A percentile compares a stretch with the other conserved stretches of the same genome.
Conservation (phyloP, 225 moss, liverwort and hornwort species). For the Climacium dendroides region DNA sequence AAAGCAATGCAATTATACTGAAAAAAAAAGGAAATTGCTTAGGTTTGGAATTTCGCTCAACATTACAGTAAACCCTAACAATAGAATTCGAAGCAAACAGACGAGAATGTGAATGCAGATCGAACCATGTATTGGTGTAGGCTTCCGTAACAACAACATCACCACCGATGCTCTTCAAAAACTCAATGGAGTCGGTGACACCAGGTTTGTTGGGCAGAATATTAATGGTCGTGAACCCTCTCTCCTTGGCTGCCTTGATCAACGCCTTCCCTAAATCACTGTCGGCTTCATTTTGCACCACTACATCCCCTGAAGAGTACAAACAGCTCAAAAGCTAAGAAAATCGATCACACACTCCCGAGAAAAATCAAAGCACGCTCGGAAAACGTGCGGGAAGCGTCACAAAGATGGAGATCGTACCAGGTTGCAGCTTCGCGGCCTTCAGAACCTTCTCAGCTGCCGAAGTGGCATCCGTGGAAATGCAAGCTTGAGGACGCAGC, state of each 20-base stretch:
- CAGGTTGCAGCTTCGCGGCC: slow-evolving; percentile 27
- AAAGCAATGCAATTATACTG: neutral
- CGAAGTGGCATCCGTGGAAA: slow-evolving; percentile 27
- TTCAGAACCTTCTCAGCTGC: slow-evolving; percentile 24
- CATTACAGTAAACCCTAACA: neutral
- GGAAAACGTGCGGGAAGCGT: neutral
- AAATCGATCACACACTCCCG: neutral
- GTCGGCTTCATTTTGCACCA: slow-evolving; percentile 69
- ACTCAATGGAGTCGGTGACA: slow-evolving; percentile 33
- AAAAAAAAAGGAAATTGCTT: neutral
- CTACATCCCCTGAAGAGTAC: slow-evolving; percentile 31
- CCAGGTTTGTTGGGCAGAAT: slow-evolving; percentile 50
- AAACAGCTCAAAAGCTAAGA: neutral
- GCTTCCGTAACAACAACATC: slow-evolving; percentile 62
- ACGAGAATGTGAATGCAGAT: neutral
- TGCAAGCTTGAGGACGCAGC: slow-evolving; percentile 7
- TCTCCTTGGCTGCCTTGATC: slow-evolving; percentile 48
- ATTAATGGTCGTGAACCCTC: slow-evolving; percentile 45
- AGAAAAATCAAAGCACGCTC: neutral
- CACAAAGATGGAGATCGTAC: neutral
- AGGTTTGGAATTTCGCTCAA: neutral
- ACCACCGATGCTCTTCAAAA: slow-evolving; percentile 52
- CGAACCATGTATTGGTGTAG: slow-evolving; percentile 60
- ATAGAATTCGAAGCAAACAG: neutral
- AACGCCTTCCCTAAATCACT: slow-evolving; percentile 53